Percentiles rank a stretch among this genome's conserved stretches.
These are phyloP conservation scores for Fusarium illudens DNA, from an alignment of 2,329 filamentous ascomycete species.

Conservation along the genomic window DNA sequence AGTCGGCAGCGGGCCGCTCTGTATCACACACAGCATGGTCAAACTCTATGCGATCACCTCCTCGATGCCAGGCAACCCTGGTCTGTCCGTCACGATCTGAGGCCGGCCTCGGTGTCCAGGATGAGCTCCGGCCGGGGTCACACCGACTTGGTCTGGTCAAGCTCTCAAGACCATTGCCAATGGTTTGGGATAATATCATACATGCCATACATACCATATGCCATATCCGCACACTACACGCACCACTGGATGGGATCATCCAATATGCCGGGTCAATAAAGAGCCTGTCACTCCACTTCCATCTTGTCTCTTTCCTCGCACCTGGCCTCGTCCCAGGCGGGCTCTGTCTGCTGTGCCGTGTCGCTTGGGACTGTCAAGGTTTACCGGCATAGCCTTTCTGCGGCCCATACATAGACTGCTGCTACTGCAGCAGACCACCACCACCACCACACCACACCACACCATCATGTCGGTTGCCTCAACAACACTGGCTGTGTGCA, in stretches of 20 bases:
- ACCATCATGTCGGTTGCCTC: neutral
- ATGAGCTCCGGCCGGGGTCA: neutral
- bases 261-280: neutral
- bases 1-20: constrained; percentile 6
- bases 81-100: neutral
- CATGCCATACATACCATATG: too few relatives aligned
- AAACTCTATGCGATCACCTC: neutral
- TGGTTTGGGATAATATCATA: neutral
- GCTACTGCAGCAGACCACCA: neutral
- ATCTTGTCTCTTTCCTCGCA: constrained; percentile 20
- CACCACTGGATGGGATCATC: neutral
- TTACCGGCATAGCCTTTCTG: neutral
- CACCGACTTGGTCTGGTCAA: neutral
- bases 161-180: neutral
- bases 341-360: neutral
- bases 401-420: neutral
- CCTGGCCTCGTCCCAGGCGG: neutral
- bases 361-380: neutral
- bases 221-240: neutral
- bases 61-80: neutral
- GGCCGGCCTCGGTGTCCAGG: neutral
- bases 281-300: constrained; percentile 12
- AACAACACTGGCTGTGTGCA: neutral
- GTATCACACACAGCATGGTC: neutral
- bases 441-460: neutral